Conservation (phyloP, 495 filamentous ascomycete genomes). For the Melanomma pulvis-pyrius region DNA sequence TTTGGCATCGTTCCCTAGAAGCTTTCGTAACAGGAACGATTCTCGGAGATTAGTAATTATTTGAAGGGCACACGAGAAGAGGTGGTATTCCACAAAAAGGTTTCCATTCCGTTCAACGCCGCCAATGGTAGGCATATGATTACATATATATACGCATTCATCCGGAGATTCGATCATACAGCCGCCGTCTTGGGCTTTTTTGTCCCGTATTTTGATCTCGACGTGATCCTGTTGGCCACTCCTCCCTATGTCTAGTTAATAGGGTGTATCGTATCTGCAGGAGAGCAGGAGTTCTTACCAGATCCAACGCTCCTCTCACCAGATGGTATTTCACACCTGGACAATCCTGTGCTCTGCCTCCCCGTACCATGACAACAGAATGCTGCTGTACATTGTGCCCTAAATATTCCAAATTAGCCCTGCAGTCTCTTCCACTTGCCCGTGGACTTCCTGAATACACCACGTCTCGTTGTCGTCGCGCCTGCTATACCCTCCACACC, state of each 20-base stretch:
- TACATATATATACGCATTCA: constrained; percentile 22
- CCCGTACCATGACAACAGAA: constrained; percentile 90
- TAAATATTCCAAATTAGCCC: constrained; percentile 36
- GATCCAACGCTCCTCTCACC: constrained; percentile 88
- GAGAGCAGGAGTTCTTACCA: constrained; percentile 63
- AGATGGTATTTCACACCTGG: constrained; percentile 96
- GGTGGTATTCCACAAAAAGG: no score
- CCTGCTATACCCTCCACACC: constrained; percentile 2
- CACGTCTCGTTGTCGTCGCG: not conserved
- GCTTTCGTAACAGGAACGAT: no score
- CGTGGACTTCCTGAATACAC: not conserved
- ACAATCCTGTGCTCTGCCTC: constrained; percentile 92
- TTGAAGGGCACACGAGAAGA: no score
- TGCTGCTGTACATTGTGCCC: constrained; percentile 99
- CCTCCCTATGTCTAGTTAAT: constrained; percentile 67
- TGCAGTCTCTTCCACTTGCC: not conserved
- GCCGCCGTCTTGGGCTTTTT: constrained; percentile 93
- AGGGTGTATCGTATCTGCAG: constrained; percentile 6
- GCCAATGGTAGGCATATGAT: constrained; percentile 3
- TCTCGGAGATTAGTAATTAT: no score
- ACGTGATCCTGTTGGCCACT: constrained; percentile 78
- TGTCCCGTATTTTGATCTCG: constrained; percentile 94
- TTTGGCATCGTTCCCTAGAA: no score
- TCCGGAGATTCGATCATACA: constrained; percentile 39
- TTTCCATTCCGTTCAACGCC: constrained; percentile 2